Evolutionary conservation across 495 filamentous ascomycete species (phyloP).

Genomic region (Clavariopsis aquatica): DNA sequence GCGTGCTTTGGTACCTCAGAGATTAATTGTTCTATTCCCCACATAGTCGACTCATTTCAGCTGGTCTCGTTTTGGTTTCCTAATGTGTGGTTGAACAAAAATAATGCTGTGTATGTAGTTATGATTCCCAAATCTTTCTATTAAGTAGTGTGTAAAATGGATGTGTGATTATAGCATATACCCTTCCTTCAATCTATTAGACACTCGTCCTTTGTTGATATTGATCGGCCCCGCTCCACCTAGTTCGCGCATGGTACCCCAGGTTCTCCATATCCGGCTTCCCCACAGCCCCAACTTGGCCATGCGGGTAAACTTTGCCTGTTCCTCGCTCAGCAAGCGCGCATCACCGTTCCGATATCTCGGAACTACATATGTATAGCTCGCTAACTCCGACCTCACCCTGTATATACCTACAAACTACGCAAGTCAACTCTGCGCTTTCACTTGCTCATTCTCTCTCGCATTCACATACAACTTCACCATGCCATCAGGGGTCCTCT

Average conservation of each 20-base stretch:
- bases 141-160: neutral
- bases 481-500: slow-evolving; percentile 31
- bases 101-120: neutral
- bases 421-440: too few relatives aligned
- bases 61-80: neutral
- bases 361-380: neutral
- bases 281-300: neutral
- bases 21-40: slow-evolving; percentile 1
- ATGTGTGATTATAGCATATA: neutral
- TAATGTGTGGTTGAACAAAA: neutral
- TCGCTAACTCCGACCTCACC: too few relatives aligned
- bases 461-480: neutral
- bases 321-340: neutral
- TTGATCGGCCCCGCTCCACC: too few relatives aligned
- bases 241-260: too few relatives aligned
- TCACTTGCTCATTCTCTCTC: neutral
- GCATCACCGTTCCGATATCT: neutral
- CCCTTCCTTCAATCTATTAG: neutral
- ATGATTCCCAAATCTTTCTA: neutral
- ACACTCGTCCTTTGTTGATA: neutral
- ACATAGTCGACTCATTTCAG: neutral
- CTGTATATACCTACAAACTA: too few relatives aligned
- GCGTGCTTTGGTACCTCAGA: neutral
- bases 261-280: neutral
- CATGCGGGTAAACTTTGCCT: neutral